These are phyloP conservation scores for Vitrella brassicaformis DNA, from an alignment of 73 alveolate species.

Conservation along the genomic window DNA sequence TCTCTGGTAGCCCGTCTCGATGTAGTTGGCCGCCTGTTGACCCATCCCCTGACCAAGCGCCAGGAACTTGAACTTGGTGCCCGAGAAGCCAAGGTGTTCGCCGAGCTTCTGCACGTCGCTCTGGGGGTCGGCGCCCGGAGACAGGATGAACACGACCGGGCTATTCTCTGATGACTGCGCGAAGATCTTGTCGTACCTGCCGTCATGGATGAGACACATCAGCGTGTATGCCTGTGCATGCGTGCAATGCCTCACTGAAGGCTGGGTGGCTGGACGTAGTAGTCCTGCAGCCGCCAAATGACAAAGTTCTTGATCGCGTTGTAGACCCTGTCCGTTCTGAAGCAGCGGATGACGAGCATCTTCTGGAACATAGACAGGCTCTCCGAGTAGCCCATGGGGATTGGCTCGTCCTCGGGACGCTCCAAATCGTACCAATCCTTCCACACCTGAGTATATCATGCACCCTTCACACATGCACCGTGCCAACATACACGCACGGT, in stretches of 20 bases:
- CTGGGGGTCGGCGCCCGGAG: slow-evolving; percentile 66
- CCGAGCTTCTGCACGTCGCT: slow-evolving; percentile 87
- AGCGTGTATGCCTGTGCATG: not conserved
- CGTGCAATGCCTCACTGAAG: slow-evolving; percentile 1
- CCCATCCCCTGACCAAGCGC: slow-evolving; percentile 95
- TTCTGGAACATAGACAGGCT: slow-evolving; percentile 52
- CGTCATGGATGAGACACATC: not conserved
- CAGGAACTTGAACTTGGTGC: slow-evolving; percentile 74
- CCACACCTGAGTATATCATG: slow-evolving; percentile 53
- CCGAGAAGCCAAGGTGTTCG: slow-evolving; percentile 83
- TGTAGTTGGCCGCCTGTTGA: slow-evolving; percentile 65
- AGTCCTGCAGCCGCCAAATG: slow-evolving; percentile 54
- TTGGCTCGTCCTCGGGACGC: slow-evolving; percentile 87
- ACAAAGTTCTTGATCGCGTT: slow-evolving; percentile 80
- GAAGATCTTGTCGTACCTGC: slow-evolving; percentile 75
- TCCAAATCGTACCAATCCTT: slow-evolving; percentile 95
- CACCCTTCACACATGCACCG: not conserved
- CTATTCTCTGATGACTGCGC: slow-evolving; percentile 85
- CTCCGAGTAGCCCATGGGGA: slow-evolving; percentile 57
- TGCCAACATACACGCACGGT: not conserved
- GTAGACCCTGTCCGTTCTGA: slow-evolving; percentile 49
- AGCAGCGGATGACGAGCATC: slow-evolving; percentile 52
- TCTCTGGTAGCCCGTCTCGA: slow-evolving; percentile 80
- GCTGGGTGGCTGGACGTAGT: slow-evolving; percentile 72
- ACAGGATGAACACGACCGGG: slow-evolving; percentile 92